phyloP scores from a whole-genome alignment of 1,139 yeast species.

The Zhuliangozyma blackwelliae region DNA sequence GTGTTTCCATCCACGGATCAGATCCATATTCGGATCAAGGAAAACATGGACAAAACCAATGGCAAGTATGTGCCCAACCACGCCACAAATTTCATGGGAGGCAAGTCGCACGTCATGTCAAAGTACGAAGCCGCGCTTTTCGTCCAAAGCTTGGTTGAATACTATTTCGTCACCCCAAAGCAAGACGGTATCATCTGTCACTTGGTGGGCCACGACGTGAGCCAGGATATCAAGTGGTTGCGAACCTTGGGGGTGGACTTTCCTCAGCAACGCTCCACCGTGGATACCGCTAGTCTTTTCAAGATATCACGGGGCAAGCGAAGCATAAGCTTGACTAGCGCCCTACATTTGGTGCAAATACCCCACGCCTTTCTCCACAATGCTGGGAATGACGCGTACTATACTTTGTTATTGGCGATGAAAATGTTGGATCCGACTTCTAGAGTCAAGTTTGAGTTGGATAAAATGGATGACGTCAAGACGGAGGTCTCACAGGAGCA shows the following conservation, averaged over 20 bases:
- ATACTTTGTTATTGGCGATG: slow-evolving; percentile 37
- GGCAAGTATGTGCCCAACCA: slow-evolving; percentile 63
- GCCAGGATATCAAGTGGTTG: slow-evolving; percentile 59
- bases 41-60: slow-evolving; percentile 43
- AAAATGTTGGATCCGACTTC: background rate
- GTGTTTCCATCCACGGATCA: slow-evolving; percentile 42
- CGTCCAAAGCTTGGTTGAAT: slow-evolving; percentile 39
- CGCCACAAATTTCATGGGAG: slow-evolving; percentile 52
- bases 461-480: background rate
- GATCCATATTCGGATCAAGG: slow-evolving; percentile 56
- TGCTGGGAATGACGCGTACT: slow-evolving; percentile 82
- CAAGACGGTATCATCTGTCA: slow-evolving; percentile 15
- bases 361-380: slow-evolving; percentile 72
- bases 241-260: slow-evolving; percentile 41
- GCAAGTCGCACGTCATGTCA: slow-evolving; percentile 44
- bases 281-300: slow-evolving; percentile 56
- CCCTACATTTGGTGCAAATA: slow-evolving; percentile 48
- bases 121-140: slow-evolving; percentile 31
- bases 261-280: slow-evolving; percentile 26
- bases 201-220: slow-evolving; percentile 68
- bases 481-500: too few species aligned
- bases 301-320: slow-evolving; percentile 21
- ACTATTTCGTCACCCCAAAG: slow-evolving; percentile 28
- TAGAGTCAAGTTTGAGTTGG: background rate
- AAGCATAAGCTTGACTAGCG: slow-evolving; percentile 46